phyloP scores from a whole-genome alignment of 441 rosid species.

The Gossypium trilobum region DNA sequence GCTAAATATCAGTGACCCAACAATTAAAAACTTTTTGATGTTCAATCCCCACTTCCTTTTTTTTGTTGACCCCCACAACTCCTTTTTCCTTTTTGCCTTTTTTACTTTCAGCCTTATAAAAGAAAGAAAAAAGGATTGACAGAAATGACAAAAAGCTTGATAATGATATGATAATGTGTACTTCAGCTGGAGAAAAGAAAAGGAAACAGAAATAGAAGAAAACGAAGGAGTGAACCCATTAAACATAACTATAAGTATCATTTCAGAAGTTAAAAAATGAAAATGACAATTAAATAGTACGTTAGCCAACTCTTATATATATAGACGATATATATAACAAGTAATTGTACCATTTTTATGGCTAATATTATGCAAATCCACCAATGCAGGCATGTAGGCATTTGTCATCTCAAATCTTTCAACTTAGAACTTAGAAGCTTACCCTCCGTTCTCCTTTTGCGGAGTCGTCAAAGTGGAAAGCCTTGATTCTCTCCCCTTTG shows the following conservation, averaged over 20 bases:
- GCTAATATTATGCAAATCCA: not conserved
- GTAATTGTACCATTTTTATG: not conserved
- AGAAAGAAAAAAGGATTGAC: not conserved
- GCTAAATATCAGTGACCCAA: not conserved
- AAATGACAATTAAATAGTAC: not conserved
- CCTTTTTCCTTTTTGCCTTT: not conserved
- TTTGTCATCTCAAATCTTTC: conserved; percentile 12
- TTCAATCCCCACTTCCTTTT: not conserved
- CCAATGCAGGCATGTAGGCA: not conserved
- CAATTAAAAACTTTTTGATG: not conserved
- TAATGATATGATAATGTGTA: not conserved
- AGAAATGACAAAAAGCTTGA: not conserved
- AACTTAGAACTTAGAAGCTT: conserved; percentile 22
- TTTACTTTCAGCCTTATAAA: not conserved
- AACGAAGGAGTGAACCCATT: not conserved
- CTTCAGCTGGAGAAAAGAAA: not conserved
- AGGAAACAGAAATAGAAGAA: not conserved
- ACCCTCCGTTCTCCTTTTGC: conserved; percentile 62
- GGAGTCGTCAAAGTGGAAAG: conserved; percentile 31
- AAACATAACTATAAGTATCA: not conserved
- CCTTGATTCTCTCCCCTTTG: conserved; percentile 31
- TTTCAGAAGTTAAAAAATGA: not conserved
- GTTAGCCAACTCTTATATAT: not conserved
- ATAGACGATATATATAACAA: too few relatives aligned
- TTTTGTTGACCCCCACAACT: not conserved